These are phyloP conservation scores for Rhododendron ferrugineum DNA, from an alignment of 148 eudicot species.

Conservation along the genomic window DNA sequence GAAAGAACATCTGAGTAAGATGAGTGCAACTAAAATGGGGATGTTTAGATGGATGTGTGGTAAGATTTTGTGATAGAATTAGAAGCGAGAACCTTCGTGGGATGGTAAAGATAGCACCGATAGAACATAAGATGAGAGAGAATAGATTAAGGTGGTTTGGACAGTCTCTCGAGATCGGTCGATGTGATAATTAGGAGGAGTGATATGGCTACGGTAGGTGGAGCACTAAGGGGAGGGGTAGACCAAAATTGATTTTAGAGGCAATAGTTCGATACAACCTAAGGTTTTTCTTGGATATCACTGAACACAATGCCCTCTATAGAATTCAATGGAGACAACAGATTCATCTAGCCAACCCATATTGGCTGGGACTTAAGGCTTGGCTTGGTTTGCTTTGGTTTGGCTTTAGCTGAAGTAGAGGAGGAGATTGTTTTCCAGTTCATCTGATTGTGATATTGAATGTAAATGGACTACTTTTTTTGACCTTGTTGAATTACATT, in stretches of 20 bases:
- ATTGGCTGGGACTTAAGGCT: neutral
- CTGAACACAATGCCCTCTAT: neutral
- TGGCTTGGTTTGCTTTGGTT: neutral
- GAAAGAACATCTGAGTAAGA: neutral
- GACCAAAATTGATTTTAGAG: neutral
- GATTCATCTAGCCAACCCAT: neutral
- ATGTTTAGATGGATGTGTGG: neutral
- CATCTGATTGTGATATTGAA: neutral
- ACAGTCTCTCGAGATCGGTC: neutral
- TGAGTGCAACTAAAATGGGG: neutral
- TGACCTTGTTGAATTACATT: neutral
- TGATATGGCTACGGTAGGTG: neutral
- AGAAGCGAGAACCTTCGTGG: neutral
- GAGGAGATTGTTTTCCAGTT: neutral
- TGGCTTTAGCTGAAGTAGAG: neutral
- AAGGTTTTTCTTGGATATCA: neutral
- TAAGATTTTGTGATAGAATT: neutral
- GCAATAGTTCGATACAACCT: neutral
- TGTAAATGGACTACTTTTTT: neutral
- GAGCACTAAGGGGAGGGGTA: neutral
- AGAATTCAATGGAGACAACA: neutral
- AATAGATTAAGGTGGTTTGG: neutral
- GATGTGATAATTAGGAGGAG: neutral
- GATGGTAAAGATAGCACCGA: neutral
- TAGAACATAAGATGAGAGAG: neutral